Percentiles rank a stretch among this genome's conserved stretches.
Evolutionary conservation across 345 rosid species (phyloP).

Genomic region (Eutrema heterophyllum): DNA sequence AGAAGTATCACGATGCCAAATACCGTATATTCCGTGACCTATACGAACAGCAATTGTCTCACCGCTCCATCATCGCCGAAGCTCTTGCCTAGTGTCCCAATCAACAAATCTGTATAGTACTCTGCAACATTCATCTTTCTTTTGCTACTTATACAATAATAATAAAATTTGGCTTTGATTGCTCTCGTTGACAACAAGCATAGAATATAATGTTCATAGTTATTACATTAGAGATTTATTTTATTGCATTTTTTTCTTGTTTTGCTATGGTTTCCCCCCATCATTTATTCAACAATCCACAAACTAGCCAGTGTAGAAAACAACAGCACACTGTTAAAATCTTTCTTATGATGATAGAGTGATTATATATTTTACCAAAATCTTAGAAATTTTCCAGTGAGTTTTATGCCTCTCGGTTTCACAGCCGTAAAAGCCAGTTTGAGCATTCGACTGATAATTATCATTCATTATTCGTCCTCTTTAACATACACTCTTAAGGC

Average conservation of each 20-base stretch:
- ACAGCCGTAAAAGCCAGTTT: too few relatives aligned
- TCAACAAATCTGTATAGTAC: constrained; percentile 8
- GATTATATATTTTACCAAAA: too few relatives aligned
- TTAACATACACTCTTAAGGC: too few relatives aligned
- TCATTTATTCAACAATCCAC: neutral
- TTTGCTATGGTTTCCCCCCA: neutral
- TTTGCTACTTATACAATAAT: neutral
- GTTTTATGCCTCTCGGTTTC: too few relatives aligned
- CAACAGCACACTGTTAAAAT: too few relatives aligned
- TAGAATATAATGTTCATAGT: neutral
- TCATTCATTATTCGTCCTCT: too few relatives aligned
- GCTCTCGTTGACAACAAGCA: neutral
- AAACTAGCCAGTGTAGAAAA: neutral
- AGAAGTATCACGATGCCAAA: constrained; percentile 90
- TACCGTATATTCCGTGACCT: constrained; percentile 70
- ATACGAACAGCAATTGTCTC: constrained; percentile 69
- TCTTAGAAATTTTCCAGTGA: too few relatives aligned
- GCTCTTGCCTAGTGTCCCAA: constrained; percentile 47
- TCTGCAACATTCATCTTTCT: constrained; percentile 2
- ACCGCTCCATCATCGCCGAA: constrained; percentile 60
- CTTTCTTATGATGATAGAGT: too few relatives aligned
- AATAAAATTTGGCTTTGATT: neutral
- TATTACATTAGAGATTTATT: neutral
- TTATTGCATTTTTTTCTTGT: neutral
- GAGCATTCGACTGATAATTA: too few relatives aligned